phyloP scores from a whole-genome alignment of 495 filamentous ascomycete species.

The Lepraria neglecta region DNA sequence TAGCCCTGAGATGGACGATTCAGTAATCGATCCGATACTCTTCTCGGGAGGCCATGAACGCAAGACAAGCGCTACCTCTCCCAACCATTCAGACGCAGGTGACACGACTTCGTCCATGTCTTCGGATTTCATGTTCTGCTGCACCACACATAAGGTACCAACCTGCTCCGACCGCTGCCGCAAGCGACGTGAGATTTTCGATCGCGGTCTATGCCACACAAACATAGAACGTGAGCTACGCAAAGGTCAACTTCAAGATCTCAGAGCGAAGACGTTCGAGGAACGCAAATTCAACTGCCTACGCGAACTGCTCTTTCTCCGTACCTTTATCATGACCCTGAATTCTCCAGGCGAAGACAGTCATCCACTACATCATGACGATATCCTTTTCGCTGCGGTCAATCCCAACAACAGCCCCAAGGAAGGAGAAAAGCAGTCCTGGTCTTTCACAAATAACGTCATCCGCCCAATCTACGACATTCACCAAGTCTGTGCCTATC shows the following conservation, averaged over 20 bases:
- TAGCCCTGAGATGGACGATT: no score
- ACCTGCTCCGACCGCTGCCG: conserved; percentile 7
- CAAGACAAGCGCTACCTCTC: neutral
- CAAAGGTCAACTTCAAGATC: neutral
- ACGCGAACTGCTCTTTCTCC: conserved; percentile 20
- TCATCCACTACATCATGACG: conserved; percentile 5
- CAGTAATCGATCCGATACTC: no score
- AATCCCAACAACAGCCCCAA: neutral
- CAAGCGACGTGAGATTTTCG: neutral
- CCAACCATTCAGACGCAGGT: neutral
- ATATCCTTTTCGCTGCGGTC: neutral
- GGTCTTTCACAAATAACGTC: conserved; percentile 29
- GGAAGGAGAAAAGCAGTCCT: neutral
- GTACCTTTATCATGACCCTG: conserved; percentile 5
- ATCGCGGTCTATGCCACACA: neutral
- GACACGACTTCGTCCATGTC: no score
- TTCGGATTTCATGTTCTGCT: conserved; percentile 11
- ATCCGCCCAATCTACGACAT: conserved; percentile 24
- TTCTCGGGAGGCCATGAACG: no score
- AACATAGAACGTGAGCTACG: neutral
- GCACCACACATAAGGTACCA: neutral
- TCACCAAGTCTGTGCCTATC: neutral
- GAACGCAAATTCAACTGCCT: conserved; percentile 15
- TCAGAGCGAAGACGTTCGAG: neutral
- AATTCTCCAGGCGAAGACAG: neutral